These are phyloP conservation scores for Chytriomyces sp. DNA, from an alignment of 192 early-diverging fungal species.

Conservation along the genomic window DNA sequence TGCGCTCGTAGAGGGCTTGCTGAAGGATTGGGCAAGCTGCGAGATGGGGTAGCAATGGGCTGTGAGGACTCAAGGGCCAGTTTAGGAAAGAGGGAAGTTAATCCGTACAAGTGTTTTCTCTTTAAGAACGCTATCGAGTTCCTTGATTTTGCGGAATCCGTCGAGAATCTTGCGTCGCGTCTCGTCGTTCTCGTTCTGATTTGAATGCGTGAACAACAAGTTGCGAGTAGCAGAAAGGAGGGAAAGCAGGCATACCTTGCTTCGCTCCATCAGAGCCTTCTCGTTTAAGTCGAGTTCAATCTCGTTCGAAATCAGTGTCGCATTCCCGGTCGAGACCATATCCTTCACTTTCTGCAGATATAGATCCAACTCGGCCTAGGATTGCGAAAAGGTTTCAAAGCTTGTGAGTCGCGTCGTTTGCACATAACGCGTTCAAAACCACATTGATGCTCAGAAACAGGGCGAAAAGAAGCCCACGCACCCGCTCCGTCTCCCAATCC, in stretches of 20 bases:
- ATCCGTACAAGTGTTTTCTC: constrained; percentile 38
- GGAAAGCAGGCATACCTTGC: neutral
- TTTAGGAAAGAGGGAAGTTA: neutral
- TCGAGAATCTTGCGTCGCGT: constrained; percentile 23
- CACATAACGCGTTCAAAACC: neutral
- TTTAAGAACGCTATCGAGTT: constrained; percentile 42
- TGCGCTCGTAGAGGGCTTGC: constrained; percentile 27
- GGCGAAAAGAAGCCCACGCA: neutral
- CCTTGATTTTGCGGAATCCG: constrained; percentile 43
- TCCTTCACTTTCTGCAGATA: neutral
- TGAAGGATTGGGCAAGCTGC: constrained; percentile 5
- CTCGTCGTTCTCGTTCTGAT: constrained; percentile 3
- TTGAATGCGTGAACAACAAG: neutral
- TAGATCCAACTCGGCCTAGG: neutral
- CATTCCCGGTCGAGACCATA: constrained; percentile 1
- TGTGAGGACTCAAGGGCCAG: neutral
- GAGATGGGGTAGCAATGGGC: too few relatives aligned
- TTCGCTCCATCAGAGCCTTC: neutral
- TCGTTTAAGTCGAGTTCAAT: neutral
- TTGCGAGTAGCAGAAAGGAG: neutral
- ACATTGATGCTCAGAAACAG: neutral
- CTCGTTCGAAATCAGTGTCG: constrained; percentile 7
- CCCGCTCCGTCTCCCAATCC: constrained; percentile 10
- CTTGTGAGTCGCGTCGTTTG: neutral
- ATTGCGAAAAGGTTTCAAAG: neutral